Evolutionary conservation across 73 alveolate genomes (phyloP), one percentile per base, ranked within the genome.

Genomic region (Durusdinium trenchii): DNA sequence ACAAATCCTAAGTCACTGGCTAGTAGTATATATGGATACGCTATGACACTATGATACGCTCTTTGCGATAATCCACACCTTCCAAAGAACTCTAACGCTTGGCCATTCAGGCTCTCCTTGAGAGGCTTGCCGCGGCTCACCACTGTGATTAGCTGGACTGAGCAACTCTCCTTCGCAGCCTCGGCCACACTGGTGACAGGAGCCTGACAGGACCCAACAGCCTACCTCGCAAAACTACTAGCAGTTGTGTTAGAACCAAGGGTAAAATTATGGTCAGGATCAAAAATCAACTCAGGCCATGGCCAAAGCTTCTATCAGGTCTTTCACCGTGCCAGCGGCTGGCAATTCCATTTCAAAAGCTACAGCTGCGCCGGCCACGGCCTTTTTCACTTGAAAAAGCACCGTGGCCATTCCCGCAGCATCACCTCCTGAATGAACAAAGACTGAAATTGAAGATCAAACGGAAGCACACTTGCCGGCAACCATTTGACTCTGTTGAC

Each of bases 81-180:
- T n/a, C n/a, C n/a, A n/a, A n/a, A n/a, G n/a, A n/a, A n/a, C n/a
- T n/a, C n/a, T n/a, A n/a, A n/a, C n/a, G 81, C 81, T 38, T 26
- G 42, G 45, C 79, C 42, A 16, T 18, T 64, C 38, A 28, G 38
- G 45, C 87, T 20, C 90, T 46, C 98, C 98, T 91, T 67, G n/a
- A 91, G 76, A 26, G 98, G 98, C 98, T 91, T 91, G 79, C 98
- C 98, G 30, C 98, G 98, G 76, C 98, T 91, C 79, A 91, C 98
- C 32, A 91, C 82, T 23, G 98, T 91, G 32, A 91, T 71, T 73
- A 91, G 98, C 89, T 91, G 90, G 60, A 57, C 85, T 16, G 61
- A 75, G 40, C 98, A 91, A 45, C 90, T 61, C 57, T 91, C 98
- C 35, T 89, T 14, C 20, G 67, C 60, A 16, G 98, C 98, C 98